Conservation (phyloP, 2,329 filamentous ascomycete genomes). For the Harringtonia lauricola region DNA sequence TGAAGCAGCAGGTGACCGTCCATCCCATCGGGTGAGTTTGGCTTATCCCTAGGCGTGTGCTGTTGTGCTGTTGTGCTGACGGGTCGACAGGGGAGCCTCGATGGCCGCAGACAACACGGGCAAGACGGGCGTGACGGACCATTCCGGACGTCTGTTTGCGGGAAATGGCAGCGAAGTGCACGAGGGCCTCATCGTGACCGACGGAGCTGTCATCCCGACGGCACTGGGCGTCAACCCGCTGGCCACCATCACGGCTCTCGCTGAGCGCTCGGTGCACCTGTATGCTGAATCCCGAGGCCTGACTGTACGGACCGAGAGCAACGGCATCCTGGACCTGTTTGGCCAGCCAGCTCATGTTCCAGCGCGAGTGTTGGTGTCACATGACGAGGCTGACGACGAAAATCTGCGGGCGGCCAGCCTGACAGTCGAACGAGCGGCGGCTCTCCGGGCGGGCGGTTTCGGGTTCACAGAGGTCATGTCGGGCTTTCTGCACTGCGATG, state of each 20-base stretch:
- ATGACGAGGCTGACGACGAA: conserved; percentile 20
- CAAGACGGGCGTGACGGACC: conserved; percentile 46
- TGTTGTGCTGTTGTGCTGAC: neutral
- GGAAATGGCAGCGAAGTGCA: conserved; percentile 40
- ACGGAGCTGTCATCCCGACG: conserved; percentile 49
- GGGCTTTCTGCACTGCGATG: conserved; percentile 42
- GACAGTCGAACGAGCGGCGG: conserved; percentile 29
- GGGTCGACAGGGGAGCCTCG: conserved; percentile 37
- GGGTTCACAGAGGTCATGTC: conserved; percentile 56
- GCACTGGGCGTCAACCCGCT: conserved; percentile 56
- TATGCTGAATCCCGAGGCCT: conserved; percentile 31
- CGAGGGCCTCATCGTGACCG: conserved; percentile 47
- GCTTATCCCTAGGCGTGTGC: neutral
- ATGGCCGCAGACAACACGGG: conserved; percentile 51
- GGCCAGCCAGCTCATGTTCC: conserved; percentile 32
- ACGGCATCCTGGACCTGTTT: conserved; percentile 42
- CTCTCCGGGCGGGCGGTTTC: conserved; percentile 36
- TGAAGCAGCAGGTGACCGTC: conserved; percentile 50
- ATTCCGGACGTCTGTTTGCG: conserved; percentile 47
- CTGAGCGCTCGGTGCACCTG: conserved; percentile 49
- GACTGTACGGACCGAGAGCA: conserved; percentile 31
- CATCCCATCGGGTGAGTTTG: conserved; percentile 48
- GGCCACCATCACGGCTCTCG: conserved; percentile 58
- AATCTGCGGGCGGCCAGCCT: conserved; percentile 24
- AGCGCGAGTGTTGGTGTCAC: neutral